Percentiles rank a stretch among this genome's conserved stretches.
phyloP scores from a whole-genome alignment of 257 asterid species.

The Solanum ossicruentum region DNA sequence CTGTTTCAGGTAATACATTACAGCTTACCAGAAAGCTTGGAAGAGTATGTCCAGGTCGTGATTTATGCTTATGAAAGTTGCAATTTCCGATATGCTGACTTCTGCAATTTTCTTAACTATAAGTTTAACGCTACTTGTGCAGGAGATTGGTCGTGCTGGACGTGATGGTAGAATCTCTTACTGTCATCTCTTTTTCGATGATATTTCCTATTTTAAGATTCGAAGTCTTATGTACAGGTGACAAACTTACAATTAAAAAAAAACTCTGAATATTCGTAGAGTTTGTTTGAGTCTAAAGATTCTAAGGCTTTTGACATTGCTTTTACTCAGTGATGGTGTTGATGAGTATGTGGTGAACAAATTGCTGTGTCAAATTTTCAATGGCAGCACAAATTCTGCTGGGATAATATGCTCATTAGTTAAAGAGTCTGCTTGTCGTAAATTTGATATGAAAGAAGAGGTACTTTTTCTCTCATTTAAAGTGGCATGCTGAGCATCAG shows the following conservation, averaged over 20 bases:
- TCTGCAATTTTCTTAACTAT: constrained; percentile 7
- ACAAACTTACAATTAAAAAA: background rate
- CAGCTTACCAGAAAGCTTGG: constrained; percentile 94
- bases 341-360: constrained; percentile 80
- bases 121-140: constrained; percentile 5
- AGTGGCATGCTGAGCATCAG: background rate
- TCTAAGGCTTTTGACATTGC: background rate
- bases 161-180: constrained; percentile 89
- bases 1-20: constrained; percentile 79
- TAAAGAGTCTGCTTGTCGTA: constrained; percentile 74
- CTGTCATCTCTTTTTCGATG: constrained; percentile 87
- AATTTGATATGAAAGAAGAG: constrained; percentile 99
- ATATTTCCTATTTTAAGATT: constrained; percentile 61
- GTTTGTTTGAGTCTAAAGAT: background rate
- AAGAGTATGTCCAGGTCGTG: constrained; percentile 90
- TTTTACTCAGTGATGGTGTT: constrained; percentile 68
- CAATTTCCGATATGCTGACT: background rate
- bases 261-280: background rate
- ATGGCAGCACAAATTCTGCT: constrained; percentile 18
- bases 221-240: constrained; percentile 92
- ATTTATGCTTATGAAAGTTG: background rate
- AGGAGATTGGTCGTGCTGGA: constrained; percentile 99
- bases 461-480: constrained; percentile 21
- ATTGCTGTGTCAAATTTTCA: constrained; percentile 65
- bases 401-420: constrained; percentile 44